A percentile compares a stretch with the other conserved stretches of the same genome.
These are phyloP conservation scores for Botrytis cinerea DNA, from an alignment of 2,329 filamentous ascomycete species.

Conservation along the genomic window DNA sequence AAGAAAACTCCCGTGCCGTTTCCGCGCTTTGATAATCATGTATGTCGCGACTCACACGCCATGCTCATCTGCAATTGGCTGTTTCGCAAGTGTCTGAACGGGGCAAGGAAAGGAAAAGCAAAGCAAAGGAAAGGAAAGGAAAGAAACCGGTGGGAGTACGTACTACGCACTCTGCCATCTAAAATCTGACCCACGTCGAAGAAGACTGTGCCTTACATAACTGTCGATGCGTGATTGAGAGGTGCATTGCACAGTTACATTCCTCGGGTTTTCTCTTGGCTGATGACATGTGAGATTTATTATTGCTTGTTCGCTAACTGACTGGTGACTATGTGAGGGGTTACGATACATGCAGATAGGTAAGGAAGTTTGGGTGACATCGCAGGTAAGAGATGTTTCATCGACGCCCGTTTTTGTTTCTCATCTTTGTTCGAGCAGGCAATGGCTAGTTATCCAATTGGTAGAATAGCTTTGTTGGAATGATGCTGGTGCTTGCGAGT, in stretches of 20 bases:
- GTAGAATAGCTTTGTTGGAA: neutral
- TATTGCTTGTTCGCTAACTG: neutral
- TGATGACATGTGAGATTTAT: neutral
- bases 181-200: conserved; percentile 13
- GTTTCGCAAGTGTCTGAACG: conserved; percentile 1
- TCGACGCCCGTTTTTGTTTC: neutral
- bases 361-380: conserved; percentile 16
- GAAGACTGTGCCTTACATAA: conserved; percentile 1
- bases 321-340: conserved; percentile 21
- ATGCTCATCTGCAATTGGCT: neutral
- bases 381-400: conserved; percentile 15
- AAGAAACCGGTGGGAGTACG: neutral
- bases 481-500: neutral
- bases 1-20: conserved; percentile 5
- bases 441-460: neutral
- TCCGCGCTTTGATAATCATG: conserved; percentile 8
- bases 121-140: neutral
- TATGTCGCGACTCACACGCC: conserved; percentile 8
- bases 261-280: neutral
- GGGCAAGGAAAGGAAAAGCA: neutral
- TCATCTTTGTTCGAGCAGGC: neutral
- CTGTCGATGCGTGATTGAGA: conserved; percentile 6
- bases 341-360: conserved; percentile 10
- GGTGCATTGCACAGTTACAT: conserved; percentile 21
- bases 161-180: neutral